phyloP scores from a whole-genome alignment of 352 stramenopile species.

The Lagenidium giganteum region DNA sequence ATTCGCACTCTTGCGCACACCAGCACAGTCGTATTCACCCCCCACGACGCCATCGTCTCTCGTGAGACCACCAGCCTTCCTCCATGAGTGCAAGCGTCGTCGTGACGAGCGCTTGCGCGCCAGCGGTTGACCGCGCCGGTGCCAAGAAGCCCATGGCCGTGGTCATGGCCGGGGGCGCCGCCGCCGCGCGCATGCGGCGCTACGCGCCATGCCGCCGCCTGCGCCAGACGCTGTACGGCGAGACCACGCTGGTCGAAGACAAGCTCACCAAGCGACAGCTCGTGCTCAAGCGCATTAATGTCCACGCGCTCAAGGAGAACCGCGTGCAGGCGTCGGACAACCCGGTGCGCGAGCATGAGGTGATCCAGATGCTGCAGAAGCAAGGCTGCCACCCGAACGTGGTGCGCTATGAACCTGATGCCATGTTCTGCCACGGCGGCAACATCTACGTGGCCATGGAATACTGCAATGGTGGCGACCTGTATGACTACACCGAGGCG shows the following conservation, averaged over 20 bases:
- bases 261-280: constrained; percentile 25
- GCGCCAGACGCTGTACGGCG: constrained; percentile 43
- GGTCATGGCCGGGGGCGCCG: too few relatives aligned
- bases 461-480: constrained; percentile 53
- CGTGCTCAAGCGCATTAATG: constrained; percentile 50
- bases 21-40: too few relatives aligned
- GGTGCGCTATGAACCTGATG: constrained; percentile 27
- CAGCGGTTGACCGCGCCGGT: too few relatives aligned
- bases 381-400: constrained; percentile 29
- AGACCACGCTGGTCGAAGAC: constrained; percentile 27
- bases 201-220: constrained; percentile 32
- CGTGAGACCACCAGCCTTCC: too few relatives aligned
- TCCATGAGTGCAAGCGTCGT: too few relatives aligned
- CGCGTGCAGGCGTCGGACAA: constrained; percentile 28
- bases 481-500: constrained; percentile 41
- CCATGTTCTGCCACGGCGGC: constrained; percentile 35
- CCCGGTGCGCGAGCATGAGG: constrained; percentile 32
- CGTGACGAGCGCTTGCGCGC: too few relatives aligned
- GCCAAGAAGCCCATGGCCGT: too few relatives aligned
- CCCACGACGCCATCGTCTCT: too few relatives aligned
- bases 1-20: too few relatives aligned
- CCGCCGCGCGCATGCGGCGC: constrained; percentile 13
- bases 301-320: constrained; percentile 34
- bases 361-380: constrained; percentile 34
- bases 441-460: constrained; percentile 57